A percentile compares a stretch with the other conserved stretches of the same genome.
Evolutionary conservation across 495 filamentous ascomycete species (phyloP).

Genomic region (Massariosphaeria phaeospora): DNA sequence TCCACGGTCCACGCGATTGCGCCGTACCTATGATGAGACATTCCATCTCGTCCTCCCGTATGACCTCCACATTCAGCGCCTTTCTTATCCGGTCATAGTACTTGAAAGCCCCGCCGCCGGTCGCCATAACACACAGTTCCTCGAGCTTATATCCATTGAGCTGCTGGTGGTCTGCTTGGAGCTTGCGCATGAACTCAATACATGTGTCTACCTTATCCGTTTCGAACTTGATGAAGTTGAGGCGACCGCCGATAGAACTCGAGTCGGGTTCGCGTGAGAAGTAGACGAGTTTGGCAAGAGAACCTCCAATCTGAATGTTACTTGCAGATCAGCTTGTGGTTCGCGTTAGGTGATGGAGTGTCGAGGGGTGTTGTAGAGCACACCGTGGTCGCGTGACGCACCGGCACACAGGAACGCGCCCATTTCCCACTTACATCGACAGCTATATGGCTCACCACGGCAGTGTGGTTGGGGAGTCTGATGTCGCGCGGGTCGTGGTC

Average conservation of each 20-base stretch:
- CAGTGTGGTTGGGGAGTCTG: constrained; percentile 88
- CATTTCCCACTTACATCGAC: constrained; percentile 67
- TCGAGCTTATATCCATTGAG: constrained; percentile 61
- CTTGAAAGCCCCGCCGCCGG: constrained; percentile 91
- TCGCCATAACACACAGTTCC: constrained; percentile 84
- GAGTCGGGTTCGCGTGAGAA: constrained; percentile 77
- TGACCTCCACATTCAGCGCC: constrained; percentile 74
- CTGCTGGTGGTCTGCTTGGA: constrained; percentile 72
- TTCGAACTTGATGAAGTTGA: constrained; percentile 94
- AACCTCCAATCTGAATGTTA: constrained; percentile 78
- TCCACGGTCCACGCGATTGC: background rate
- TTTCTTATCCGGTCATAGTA: constrained; percentile 87
- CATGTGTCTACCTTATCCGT: constrained; percentile 88
- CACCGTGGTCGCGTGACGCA: constrained; percentile 20
- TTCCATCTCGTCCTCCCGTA: constrained; percentile 97
- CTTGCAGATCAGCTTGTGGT: constrained; percentile 21
- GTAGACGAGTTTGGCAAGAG: constrained; percentile 92
- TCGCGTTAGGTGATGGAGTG: too few species aligned
- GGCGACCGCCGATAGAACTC: constrained; percentile 59
- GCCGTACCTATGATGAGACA: constrained; percentile 86
- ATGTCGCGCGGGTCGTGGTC: constrained; percentile 72
- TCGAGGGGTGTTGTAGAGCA: constrained; percentile 24
- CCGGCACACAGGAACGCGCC: background rate
- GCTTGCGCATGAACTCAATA: constrained; percentile 76
- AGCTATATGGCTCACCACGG: constrained; percentile 90